Percentiles rank a stretch among this genome's conserved stretches.
Conservation (phyloP, 345 rosid species). For the Xanthoceras sorbifolium region DNA sequence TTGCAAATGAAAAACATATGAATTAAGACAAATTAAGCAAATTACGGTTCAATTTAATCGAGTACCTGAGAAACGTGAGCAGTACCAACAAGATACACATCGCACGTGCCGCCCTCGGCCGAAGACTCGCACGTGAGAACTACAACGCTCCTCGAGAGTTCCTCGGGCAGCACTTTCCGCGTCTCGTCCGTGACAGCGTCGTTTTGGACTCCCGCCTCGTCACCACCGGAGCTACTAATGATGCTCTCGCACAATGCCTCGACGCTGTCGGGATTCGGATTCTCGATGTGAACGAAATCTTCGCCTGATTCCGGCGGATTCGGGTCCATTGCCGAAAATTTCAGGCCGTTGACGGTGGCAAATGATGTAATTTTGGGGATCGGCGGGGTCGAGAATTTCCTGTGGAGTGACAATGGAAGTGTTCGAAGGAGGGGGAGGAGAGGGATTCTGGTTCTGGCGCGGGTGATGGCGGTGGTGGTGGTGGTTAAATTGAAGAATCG, state of each 20-base stretch:
- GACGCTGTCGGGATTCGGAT: conserved; percentile 42
- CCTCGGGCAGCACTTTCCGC: conserved; percentile 61
- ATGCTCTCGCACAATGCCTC: conserved; percentile 70
- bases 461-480: not conserved
- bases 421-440: not conserved
- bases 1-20: not conserved
- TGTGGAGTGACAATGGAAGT: not conserved
- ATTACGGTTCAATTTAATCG: not conserved
- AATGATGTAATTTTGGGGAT: conserved; percentile 4
- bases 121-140: conserved; percentile 74
- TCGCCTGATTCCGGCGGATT: conserved; percentile 46
- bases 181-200: conserved; percentile 29
- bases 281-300: conserved; percentile 82
- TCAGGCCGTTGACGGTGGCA: conserved; percentile 17
- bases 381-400: conserved; percentile 2
- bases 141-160: conserved; percentile 63
- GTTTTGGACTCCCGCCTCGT: conserved; percentile 35
- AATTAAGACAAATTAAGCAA: not conserved
- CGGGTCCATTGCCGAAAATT: conserved; percentile 45
- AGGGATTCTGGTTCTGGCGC: not conserved
- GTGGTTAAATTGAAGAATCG: conserved; percentile 6
- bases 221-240: conserved; percentile 47
- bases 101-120: conserved; percentile 71
- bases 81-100: conserved; percentile 86
- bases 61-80: conserved; percentile 90